Conservation (phyloP, 768 basidiomycete species). For the Mrakia hoshinonis region DNA sequence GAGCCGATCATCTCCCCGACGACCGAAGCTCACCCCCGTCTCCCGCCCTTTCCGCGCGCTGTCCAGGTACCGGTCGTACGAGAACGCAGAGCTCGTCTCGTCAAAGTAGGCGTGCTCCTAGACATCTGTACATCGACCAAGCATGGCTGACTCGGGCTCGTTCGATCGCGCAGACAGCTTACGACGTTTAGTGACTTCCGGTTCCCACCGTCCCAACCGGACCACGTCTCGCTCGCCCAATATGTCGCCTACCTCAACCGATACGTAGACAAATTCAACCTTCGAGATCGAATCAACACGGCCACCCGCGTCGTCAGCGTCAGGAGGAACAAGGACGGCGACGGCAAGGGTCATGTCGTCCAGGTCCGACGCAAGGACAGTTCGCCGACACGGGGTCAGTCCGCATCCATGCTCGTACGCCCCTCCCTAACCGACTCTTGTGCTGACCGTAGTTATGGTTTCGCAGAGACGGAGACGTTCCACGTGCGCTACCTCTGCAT, state of each 20-base stretch:
- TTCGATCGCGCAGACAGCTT: conserved; percentile 3
- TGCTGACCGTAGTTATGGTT: background rate
- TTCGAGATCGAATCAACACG: conserved; percentile 44
- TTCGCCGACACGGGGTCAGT: background rate
- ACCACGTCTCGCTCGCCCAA: conserved; percentile 49
- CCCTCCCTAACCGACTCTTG: background rate
- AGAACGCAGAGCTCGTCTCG: conserved; percentile 49
- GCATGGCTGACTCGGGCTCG: background rate
- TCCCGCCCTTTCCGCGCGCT: background rate
- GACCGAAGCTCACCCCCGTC: background rate
- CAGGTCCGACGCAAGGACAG: conserved; percentile 24
- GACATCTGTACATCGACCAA: background rate
- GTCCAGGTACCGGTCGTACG: conserved; percentile 45
- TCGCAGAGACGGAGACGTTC: background rate
- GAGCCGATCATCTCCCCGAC: background rate
- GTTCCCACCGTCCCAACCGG: conserved; percentile 45
- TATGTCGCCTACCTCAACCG: conserved; percentile 50
- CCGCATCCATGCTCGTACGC: background rate
- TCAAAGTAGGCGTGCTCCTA: no score
- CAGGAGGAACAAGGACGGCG: conserved; percentile 32
- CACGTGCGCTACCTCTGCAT: conserved; percentile 22
- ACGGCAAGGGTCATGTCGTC: conserved; percentile 42
- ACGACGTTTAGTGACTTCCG: conserved; percentile 26
- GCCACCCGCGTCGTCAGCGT: conserved; percentile 44
- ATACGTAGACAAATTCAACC: conserved; percentile 46